phyloP scores from a whole-genome alignment of 495 filamentous ascomycete species.

The Penicillium ucsense region DNA sequence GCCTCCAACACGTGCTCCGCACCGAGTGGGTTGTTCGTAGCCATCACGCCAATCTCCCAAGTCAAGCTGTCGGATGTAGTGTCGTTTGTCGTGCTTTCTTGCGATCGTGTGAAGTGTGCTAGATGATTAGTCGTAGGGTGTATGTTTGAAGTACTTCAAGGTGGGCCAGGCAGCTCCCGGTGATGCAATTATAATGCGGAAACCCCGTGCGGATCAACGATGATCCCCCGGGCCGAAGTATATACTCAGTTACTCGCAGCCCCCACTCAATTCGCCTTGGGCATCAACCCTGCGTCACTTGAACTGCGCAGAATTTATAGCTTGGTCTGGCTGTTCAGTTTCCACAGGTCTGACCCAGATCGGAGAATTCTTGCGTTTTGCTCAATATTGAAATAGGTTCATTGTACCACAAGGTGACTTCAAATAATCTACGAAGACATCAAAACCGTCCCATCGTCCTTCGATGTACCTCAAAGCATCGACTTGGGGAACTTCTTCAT shows the following conservation, averaged over 20 bases:
- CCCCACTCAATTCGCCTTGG: not conserved
- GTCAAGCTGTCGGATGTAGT: not conserved
- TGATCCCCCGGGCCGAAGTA: not conserved
- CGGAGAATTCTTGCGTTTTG: no score
- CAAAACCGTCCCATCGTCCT: not conserved
- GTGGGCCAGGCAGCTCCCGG: not conserved
- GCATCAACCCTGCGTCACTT: not conserved
- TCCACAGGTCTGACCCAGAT: not conserved
- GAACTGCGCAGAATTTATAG: not conserved
- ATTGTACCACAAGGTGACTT: no score
- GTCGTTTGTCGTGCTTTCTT: no score
- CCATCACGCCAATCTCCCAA: constrained; percentile 9
- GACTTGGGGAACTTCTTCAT: constrained; percentile 76
- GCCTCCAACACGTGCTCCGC: constrained; percentile 25
- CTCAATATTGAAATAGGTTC: no score
- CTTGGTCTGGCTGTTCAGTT: not conserved
- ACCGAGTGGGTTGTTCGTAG: constrained; percentile 12
- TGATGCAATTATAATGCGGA: not conserved
- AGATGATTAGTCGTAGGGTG: not conserved
- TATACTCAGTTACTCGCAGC: not conserved
- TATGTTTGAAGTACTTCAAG: not conserved
- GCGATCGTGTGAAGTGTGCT: not conserved
- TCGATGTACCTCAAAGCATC: constrained; percentile 46
- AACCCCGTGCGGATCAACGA: not conserved
- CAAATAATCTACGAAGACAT: not conserved